Percentiles rank a stretch among this genome's conserved stretches.
Evolutionary conservation across 2,329 filamentous ascomycete genomes (phyloP).

Genomic region (Colletotrichum acutatum): DNA sequence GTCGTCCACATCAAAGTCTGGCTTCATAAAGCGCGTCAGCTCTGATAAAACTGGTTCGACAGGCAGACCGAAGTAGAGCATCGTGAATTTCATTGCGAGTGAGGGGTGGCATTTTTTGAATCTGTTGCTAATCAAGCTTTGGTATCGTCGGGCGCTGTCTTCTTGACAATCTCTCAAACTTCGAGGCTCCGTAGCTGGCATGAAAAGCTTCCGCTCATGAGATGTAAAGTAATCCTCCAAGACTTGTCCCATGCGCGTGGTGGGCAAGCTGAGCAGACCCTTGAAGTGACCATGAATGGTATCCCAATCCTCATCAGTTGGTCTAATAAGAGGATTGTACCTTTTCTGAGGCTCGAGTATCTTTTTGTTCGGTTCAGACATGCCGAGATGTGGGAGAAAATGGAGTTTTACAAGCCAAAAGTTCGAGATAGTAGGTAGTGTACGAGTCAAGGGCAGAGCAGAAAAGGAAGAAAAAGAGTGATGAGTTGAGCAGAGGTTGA

Average conservation of each 20-base stretch:
- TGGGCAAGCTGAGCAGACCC: conserved; percentile 38
- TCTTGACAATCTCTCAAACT: conserved; percentile 47
- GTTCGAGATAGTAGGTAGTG: not conserved
- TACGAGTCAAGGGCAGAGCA: not conserved
- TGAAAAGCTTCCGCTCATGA: conserved; percentile 47
- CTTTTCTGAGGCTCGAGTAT: conserved; percentile 25
- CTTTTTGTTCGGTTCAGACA: not conserved
- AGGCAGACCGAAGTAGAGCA: conserved; percentile 60
- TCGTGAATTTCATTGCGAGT: conserved; percentile 54
- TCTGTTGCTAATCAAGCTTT: conserved; percentile 42
- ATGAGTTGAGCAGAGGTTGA: not conserved
- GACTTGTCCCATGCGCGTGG: conserved; percentile 43
- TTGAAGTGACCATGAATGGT: conserved; percentile 45
- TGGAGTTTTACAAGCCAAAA: not conserved
- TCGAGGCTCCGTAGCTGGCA: conserved; percentile 40
- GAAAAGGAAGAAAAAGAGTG: not conserved
- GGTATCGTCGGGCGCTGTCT: conserved; percentile 44
- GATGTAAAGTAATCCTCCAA: conserved; percentile 46
- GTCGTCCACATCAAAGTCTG: conserved; percentile 38
- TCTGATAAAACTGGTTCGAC: conserved; percentile 49
- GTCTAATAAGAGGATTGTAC: conserved; percentile 39
- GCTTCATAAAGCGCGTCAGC: conserved; percentile 39
- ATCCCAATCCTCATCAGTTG: conserved; percentile 39
- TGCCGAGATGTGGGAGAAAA: not conserved
- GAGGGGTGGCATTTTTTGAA: conserved; percentile 44